phyloP scores from a whole-genome alignment of 345 rosid genomes.

The Streptanthus diversifolius region DNA sequence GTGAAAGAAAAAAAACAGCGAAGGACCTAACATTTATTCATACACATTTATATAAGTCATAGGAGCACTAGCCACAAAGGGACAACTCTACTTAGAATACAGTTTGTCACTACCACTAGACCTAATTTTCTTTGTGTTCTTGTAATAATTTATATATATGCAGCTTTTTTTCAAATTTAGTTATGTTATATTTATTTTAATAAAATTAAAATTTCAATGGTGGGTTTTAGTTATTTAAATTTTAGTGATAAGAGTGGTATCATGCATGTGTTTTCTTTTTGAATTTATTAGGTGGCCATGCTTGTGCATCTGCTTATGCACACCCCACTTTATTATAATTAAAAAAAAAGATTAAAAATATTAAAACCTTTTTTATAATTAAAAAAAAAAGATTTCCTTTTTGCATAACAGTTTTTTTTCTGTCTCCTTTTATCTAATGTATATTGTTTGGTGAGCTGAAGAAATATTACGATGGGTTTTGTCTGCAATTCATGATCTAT shows the following conservation, averaged over 20 bases:
- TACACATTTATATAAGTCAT: constrained; percentile 2
- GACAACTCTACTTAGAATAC: constrained; percentile 24
- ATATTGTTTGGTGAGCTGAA: not conserved
- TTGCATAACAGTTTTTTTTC: not conserved
- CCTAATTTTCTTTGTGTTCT: constrained; percentile 26
- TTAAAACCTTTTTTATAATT: not conserved
- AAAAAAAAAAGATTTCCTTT: not conserved
- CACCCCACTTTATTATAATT: constrained; percentile 23
- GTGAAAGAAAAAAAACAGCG: not conserved
- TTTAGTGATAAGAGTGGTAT: constrained; percentile 27
- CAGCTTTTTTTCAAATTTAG: constrained; percentile 15
- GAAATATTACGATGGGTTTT: not conserved
- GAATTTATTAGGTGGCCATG: constrained; percentile 38
- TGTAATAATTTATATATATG: constrained; percentile 1
- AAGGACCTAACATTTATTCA: constrained; percentile 21
- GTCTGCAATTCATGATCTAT: constrained; percentile 1
- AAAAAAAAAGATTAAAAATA: not conserved
- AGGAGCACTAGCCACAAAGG: constrained; percentile 21
- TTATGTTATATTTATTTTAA: not conserved
- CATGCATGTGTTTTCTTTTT: constrained; percentile 36
- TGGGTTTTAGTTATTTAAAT: constrained; percentile 22
- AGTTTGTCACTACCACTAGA: constrained; percentile 32
- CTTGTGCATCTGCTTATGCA: constrained; percentile 33
- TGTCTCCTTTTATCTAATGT: not conserved
- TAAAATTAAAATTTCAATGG: not conserved